These are phyloP conservation scores for Cystofilobasidium capitatum DNA, from an alignment of 768 basidiomycete species.

Conservation along the genomic window DNA sequence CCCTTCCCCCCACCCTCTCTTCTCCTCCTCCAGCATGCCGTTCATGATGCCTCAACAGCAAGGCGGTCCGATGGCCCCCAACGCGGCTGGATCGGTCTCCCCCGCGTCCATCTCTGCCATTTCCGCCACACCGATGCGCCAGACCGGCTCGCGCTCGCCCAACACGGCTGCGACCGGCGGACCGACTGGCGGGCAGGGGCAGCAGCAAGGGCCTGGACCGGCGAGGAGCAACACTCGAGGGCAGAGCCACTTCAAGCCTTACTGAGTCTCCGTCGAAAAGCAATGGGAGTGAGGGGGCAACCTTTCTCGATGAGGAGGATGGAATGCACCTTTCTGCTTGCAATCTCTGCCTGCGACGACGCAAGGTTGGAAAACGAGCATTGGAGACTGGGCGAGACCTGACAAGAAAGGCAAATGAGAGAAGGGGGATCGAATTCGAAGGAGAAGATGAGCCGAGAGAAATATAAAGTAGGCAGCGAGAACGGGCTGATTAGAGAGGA, in stretches of 20 bases:
- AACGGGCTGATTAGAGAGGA: no score
- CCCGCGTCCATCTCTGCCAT: not conserved
- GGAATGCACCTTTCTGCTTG: no score
- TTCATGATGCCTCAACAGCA: constrained; percentile 14
- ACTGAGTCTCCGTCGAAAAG: no score
- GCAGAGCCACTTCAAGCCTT: constrained; percentile 27
- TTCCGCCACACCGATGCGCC: not conserved
- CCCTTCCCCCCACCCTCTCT: not conserved
- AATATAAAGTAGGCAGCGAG: no score
- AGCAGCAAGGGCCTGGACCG: constrained; percentile 18
- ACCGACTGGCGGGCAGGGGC: not conserved
- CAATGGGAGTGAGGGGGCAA: no score
- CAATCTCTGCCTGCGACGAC: no score
- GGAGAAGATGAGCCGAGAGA: no score
- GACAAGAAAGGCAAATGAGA: no score
- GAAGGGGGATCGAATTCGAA: no score
- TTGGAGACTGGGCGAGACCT: no score
- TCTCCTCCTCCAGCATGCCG: not conserved
- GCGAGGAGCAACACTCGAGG: constrained; percentile 26
- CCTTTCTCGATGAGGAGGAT: no score
- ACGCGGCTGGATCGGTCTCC: not conserved
- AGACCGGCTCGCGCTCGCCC: constrained; percentile 11
- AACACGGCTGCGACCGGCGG: not conserved
- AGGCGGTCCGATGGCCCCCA: not conserved
- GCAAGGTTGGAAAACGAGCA: no score